These are phyloP conservation scores for Pezicula carpinea DNA, from an alignment of 2,329 filamentous ascomycete genomes.

Conservation along the genomic window DNA sequence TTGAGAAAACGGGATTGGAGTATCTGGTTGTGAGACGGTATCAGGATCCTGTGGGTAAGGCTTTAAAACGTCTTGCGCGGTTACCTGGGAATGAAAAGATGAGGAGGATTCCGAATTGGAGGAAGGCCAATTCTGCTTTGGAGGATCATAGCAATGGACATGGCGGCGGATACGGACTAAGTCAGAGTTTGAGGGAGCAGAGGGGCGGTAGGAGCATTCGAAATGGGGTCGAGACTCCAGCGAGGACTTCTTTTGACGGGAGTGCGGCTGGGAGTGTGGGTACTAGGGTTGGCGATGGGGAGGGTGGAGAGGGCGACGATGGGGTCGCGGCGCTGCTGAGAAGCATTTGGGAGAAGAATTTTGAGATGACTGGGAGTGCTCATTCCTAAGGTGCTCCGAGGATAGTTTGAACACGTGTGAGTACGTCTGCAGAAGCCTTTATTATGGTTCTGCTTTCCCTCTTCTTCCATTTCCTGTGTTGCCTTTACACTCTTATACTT, in stretches of 20 bases:
- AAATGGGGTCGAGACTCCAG: conserved; percentile 3
- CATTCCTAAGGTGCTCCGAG: no score
- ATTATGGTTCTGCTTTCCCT: no score
- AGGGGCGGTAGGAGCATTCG: conserved; percentile 6
- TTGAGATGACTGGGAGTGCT: conserved; percentile 50
- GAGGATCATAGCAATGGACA: conserved; percentile 15
- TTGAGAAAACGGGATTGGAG: conserved; percentile 67
- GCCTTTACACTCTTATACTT: no score
- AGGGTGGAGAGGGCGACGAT: conserved; percentile 42
- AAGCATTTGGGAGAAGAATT: conserved; percentile 58
- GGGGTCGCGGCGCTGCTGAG: conserved; percentile 47
- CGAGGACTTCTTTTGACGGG: conserved; percentile 15
- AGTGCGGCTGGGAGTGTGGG: conserved; percentile 4
- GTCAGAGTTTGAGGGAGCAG: conserved; percentile 35
- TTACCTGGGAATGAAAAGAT: conserved; percentile 48
- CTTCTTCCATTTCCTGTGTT: no score
- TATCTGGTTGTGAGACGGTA: conserved; percentile 70
- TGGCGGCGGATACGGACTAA: conserved; percentile 30
- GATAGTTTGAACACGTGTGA: no score
- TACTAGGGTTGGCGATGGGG: conserved; percentile 10
- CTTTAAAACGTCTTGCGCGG: conserved; percentile 48
- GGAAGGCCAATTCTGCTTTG: conserved; percentile 12
- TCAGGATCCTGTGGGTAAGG: conserved; percentile 65
- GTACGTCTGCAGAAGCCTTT: no score
- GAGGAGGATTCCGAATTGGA: conserved; percentile 41